phyloP scores from a whole-genome alignment of 108 stramenopile genomes.

The Chaetoceros muelleri region DNA sequence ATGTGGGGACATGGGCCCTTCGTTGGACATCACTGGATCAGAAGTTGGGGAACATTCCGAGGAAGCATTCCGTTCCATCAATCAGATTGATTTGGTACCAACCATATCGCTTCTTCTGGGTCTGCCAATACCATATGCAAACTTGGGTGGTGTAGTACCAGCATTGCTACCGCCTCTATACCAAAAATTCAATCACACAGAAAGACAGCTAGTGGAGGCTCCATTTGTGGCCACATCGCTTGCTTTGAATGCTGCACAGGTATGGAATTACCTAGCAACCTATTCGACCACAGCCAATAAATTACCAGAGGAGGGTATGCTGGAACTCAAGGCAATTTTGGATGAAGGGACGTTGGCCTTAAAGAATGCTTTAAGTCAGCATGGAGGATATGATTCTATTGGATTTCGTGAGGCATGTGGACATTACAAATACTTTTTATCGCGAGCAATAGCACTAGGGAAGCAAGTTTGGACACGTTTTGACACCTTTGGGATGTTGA shows the following conservation, averaged over 20 bases:
- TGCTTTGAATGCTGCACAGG: conserved; percentile 81
- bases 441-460: conserved; percentile 61
- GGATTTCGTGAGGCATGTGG: conserved; percentile 51
- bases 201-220: conserved; percentile 6
- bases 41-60: conserved; percentile 11
- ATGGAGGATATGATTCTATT: conserved; percentile 31
- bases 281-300: conserved; percentile 58
- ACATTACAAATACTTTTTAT: conserved; percentile 65
- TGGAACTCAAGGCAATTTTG: conserved; percentile 43
- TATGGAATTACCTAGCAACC: conserved; percentile 67
- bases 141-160: conserved; percentile 83
- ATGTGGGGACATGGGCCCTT: conserved; percentile 22
- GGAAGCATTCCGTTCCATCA: conserved; percentile 34
- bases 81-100: conserved; percentile 94
- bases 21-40: conserved; percentile 13
- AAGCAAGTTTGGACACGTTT: conserved; percentile 82
- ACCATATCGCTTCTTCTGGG: conserved; percentile 85
- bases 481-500: conserved; percentile 60
- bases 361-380: conserved; percentile 31
- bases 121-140: conserved; percentile 90
- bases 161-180: conserved; percentile 39
- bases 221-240: conserved; percentile 43
- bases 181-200: background rate
- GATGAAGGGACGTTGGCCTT: conserved; percentile 42
- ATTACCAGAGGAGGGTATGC: conserved; percentile 35